Conservation (phyloP, 495 filamentous ascomycete genomes). For the Chaetomidium leptoderma region DNA sequence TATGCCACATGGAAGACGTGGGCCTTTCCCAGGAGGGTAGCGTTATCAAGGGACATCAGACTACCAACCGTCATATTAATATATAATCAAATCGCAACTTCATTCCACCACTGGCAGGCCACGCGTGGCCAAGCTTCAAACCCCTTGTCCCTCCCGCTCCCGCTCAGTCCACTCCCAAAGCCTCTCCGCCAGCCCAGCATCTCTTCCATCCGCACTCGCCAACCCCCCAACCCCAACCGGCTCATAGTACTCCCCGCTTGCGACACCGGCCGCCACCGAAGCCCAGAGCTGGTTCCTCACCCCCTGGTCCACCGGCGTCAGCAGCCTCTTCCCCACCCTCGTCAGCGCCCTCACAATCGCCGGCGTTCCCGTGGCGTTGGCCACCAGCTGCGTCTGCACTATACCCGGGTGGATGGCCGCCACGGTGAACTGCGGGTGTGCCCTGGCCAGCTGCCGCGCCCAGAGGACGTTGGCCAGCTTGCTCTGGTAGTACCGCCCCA, state of each 20-base stretch:
- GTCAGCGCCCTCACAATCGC: neutral
- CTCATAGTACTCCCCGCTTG: constrained; percentile 38
- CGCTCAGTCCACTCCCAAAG: constrained; percentile 64
- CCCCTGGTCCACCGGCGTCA: constrained; percentile 37
- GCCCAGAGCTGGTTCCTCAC: constrained; percentile 61
- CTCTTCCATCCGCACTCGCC: constrained; percentile 33
- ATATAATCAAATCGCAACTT: too few relatives aligned
- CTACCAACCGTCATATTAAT: too few relatives aligned
- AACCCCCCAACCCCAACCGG: constrained; percentile 26
- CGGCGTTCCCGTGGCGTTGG: neutral
- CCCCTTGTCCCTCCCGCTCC: constrained; percentile 19
- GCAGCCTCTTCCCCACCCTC: neutral
- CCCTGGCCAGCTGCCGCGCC: constrained; percentile 53
- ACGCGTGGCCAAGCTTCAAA: neutral
- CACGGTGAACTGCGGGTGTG: constrained; percentile 52
- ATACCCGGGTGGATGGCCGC: constrained; percentile 62
- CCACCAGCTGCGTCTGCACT: constrained; percentile 50
- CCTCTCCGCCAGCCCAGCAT: constrained; percentile 47
- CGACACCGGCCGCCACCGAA: constrained; percentile 40
- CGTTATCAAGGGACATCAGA: too few relatives aligned
- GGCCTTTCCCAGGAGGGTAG: too few relatives aligned
- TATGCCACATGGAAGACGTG: too few relatives aligned
- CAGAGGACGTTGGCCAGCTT: constrained; percentile 73
- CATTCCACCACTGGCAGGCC: neutral
- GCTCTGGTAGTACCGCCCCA: constrained; percentile 54